Percentiles rank a stretch among this genome's conserved stretches.
Evolutionary conservation across 352 stramenopile species (phyloP).

Genomic region (Globisporangium nodosum): DNA sequence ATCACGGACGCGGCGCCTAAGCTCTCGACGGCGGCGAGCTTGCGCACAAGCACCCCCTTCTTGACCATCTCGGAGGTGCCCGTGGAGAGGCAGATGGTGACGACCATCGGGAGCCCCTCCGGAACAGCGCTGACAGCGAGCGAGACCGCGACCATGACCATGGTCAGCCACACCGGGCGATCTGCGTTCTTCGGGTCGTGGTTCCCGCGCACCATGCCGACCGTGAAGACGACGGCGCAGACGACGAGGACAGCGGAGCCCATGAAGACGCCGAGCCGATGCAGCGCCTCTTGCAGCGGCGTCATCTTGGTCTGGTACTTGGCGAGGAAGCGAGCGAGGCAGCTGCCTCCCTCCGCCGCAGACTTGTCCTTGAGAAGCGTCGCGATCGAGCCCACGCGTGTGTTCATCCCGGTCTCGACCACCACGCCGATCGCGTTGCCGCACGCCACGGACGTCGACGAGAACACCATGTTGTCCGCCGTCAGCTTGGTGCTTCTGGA

Average conservation of each 20-base stretch:
- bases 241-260: constrained; percentile 81
- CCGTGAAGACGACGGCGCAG: constrained; percentile 85
- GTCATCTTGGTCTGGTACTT: constrained; percentile 65
- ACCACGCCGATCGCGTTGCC: constrained; percentile 64
- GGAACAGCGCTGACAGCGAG: constrained; percentile 69
- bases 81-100: constrained; percentile 73
- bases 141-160: constrained; percentile 94
- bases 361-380: constrained; percentile 46
- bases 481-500: constrained; percentile 27
- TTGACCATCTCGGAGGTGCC: constrained; percentile 71
- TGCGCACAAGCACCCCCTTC: constrained; percentile 80
- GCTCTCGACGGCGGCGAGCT: constrained; percentile 76
- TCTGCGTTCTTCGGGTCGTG: constrained; percentile 55
- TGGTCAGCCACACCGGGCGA: constrained; percentile 84
- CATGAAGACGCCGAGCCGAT: constrained; percentile 92
- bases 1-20: constrained; percentile 91
- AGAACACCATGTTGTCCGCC: constrained; percentile 92
- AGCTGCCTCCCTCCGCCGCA: constrained; percentile 24
- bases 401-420: constrained; percentile 72
- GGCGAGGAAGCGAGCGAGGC: constrained; percentile 30
- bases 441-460: constrained; percentile 79
- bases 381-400: constrained; percentile 64
- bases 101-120: constrained; percentile 74
- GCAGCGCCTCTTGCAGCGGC: constrained; percentile 88
- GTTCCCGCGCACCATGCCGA: constrained; percentile 59